Base-by-base conservation (phyloP, 805 yeast genomes). In the Saturnispora silvae region DNA sequence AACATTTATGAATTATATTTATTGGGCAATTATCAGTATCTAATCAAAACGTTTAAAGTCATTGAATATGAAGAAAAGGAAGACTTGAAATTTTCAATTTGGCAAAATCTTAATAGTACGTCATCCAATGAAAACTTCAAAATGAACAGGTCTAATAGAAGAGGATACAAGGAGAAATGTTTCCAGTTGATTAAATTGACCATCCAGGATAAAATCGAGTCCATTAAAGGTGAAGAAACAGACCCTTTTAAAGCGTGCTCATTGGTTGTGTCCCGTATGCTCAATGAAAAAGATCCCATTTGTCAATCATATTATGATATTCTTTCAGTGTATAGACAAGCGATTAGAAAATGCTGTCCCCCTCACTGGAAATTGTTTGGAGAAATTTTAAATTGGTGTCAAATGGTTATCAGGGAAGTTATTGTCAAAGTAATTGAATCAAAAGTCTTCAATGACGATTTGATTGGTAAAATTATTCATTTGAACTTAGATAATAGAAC, bases 251-350 rank as follows among this genome's bases (percentile, higher is more conserved):
- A 36, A 25, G 29, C 39, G 11, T 36, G 39, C 19, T 32, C 24
- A 30, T 15, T 31, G 5, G 34, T 36, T 16, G 31, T 36, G 11
- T 26, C 23, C 25, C 30, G 26, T 29, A 36, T 36, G 39, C 19
- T 36, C 20, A 23, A 36, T 25, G 31, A 30, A 3, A 25, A 31
- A 14, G 39, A 36, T 25, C 39, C 39, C 13, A 36, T 30, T 17
- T 78, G 76, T 40, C 51, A 52, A 14, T 89, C 96, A 87, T 70
- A 86, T 15, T 84, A 80, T 54, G 78, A 80, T 46, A 96, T 89
- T 49, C 60, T 92, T 38, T 58, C 68, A 22, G 70, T 79, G 40
- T 84, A 81, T 4, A 69, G 73, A 40, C 69, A 70, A 17, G 75
- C 75, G 22, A 60, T 84, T 18, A 56, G 65, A 2, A 63, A 63